phyloP scores from a whole-genome alignment of 140 eudicot genomes.

The Cichorium intybus region DNA sequence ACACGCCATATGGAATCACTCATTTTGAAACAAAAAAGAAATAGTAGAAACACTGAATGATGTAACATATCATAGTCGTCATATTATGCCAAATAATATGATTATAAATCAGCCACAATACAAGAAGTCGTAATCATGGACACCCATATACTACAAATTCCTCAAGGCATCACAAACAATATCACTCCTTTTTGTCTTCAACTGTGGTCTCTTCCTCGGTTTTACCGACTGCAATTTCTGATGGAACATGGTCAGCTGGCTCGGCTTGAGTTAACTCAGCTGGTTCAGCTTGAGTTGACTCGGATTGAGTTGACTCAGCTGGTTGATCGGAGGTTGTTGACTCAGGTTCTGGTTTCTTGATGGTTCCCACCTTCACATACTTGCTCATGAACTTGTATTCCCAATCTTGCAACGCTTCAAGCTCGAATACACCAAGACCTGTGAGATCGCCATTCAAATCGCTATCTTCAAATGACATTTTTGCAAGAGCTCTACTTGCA shows the following conservation, averaged over 20 bases:
- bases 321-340: conserved; percentile 21
- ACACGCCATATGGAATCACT: neutral
- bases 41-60: neutral
- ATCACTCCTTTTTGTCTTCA: conserved; percentile 29
- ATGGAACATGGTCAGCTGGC: conserved; percentile 38
- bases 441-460: conserved; percentile 80
- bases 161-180: conserved; percentile 10
- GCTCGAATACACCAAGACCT: conserved; percentile 87
- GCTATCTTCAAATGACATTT: conserved; percentile 93
- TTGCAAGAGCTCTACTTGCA: conserved; percentile 96
- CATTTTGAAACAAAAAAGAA: neutral
- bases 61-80: conserved; percentile 4
- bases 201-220: conserved; percentile 32
- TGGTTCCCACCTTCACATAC: conserved; percentile 85
- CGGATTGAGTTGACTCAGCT: conserved; percentile 26
- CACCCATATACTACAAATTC: conserved; percentile 25
- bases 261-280: conserved; percentile 42
- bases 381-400: conserved; percentile 98
- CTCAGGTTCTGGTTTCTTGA: conserved; percentile 46
- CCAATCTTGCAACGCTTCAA: conserved; percentile 95
- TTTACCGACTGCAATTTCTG: conserved; percentile 39
- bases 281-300: conserved; percentile 8
- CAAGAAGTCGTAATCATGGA: conserved; percentile 24
- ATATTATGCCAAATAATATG: conserved; percentile 14
- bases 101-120: conserved; percentile 4